Percentiles rank a stretch among this genome's conserved stretches.
Evolutionary conservation across 768 basidiomycete species (phyloP).

Genomic region (Lactifluus volemus): DNA sequence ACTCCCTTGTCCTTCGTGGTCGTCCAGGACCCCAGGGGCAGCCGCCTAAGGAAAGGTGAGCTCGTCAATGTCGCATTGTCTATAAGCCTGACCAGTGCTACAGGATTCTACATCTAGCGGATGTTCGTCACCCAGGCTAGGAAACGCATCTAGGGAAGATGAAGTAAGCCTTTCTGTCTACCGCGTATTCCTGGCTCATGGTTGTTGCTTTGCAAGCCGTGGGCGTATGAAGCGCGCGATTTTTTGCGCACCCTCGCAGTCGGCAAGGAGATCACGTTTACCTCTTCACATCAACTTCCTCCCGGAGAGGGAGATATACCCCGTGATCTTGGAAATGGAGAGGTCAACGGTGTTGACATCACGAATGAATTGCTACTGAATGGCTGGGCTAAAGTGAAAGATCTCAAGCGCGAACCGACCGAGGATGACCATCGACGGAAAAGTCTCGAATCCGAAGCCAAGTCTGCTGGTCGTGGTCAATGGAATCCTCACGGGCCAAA

Average conservation of each 20-base stretch:
- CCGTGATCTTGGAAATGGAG: constrained; percentile 73
- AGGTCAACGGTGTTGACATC: constrained; percentile 65
- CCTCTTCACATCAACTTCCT: constrained; percentile 70
- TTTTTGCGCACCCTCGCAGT: constrained; percentile 78
- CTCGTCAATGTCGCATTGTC: neutral
- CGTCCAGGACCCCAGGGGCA: constrained; percentile 74
- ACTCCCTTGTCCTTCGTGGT: constrained; percentile 78
- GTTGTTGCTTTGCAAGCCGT: constrained; percentile 42
- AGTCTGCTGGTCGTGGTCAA: constrained; percentile 62
- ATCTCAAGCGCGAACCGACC: constrained; percentile 71
- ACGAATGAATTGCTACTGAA: constrained; percentile 67
- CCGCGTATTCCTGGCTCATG: constrained; percentile 1
- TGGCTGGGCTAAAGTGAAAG: constrained; percentile 94
- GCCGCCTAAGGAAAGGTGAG: constrained; percentile 81
- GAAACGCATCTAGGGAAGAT: constrained; percentile 76
- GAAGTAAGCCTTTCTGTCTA: constrained; percentile 45
- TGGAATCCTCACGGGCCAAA: constrained; percentile 81
- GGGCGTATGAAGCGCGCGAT: constrained; percentile 91
- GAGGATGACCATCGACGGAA: constrained; percentile 68
- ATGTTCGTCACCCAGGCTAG: constrained; percentile 80
- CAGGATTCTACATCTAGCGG: constrained; percentile 86
- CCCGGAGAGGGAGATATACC: constrained; percentile 58
- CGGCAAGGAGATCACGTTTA: constrained; percentile 86
- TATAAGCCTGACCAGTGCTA: neutral
- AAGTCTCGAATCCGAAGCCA: constrained; percentile 72